Base-by-base conservation (phyloP, 148 eudicot species). In the Limonium bicolor region DNA sequence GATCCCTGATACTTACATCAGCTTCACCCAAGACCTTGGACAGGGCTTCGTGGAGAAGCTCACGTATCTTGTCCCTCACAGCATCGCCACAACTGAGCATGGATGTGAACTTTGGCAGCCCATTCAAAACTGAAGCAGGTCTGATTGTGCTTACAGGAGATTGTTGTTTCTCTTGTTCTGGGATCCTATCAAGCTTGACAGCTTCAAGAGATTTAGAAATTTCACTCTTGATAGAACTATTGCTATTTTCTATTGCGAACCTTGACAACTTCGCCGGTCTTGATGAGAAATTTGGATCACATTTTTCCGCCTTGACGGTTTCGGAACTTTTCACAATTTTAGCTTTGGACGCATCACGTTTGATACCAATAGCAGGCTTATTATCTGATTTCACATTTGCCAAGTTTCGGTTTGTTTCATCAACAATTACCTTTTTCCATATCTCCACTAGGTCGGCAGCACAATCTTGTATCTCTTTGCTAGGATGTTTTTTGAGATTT, bases 401-500 rank as follows among this genome's bases (percentile, higher is more conserved):
- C 68, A 63, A 73, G 36, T 45, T 71, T 30, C 48, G 63, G 7
- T 37, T 21, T 26, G 78, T 61, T 59, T 77, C 76, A 47, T 68
- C 61, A 17, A 73, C 61, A 30, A 77, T 69, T 38, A 82, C 64
- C 27, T 46, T 61, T 54, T 74, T 82, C 93, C 93, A 82, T 31
- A 61, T 66, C 60, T 64, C 74, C 41, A 82, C 67, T 53, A 74
- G 58, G 20, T 71, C 66, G 39, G 64, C 50, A 27, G 86, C 86
- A 52, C 56, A 53, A 36, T 52, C 46, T 60, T 74, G 74, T 43
- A 82, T 74, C 59, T 66, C 71, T 50, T 56, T 63, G 50, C 76
- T 66, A 17, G 72, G 72, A 52, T 82, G 86, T 56, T 82, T 82
- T 18, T 85, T 65, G 49, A 82, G 76, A 46, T 64, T 64, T 39